Evolutionary conservation across 2,329 filamentous ascomycete species (phyloP).

Genomic region (Aphanocladium album): DNA sequence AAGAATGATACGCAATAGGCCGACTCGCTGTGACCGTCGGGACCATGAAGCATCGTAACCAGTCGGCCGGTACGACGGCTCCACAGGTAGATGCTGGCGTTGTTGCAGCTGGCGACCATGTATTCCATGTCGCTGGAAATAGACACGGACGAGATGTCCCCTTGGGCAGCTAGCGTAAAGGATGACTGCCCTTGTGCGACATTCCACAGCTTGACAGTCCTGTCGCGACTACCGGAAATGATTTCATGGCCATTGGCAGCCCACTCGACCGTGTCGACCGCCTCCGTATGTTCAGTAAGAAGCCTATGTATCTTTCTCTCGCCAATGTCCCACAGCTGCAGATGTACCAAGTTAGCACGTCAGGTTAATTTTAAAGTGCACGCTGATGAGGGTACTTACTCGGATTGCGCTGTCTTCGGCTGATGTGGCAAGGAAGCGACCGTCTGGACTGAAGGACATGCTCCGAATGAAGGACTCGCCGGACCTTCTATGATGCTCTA

Average conservation of each 20-base stretch:
- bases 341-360: no score
- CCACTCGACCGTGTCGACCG: constrained; percentile 96
- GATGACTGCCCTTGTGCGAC: constrained; percentile 78
- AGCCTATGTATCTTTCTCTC: constrained; percentile 79
- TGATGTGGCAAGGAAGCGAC: constrained; percentile 87
- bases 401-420: constrained; percentile 97
- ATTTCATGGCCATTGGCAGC: constrained; percentile 89
- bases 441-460: constrained; percentile 97
- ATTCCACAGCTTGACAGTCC: constrained; percentile 94
- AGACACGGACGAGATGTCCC: constrained; percentile 93
- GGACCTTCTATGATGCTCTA: constrained; percentile 72
- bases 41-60: constrained; percentile 76
- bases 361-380: constrained; percentile 48
- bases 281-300: constrained; percentile 92
- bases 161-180: constrained; percentile 84
- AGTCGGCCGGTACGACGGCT: constrained; percentile 81
- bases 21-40: constrained; percentile 91
- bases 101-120: constrained; percentile 88
- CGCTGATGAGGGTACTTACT: constrained; percentile 46
- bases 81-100: constrained; percentile 98
- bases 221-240: constrained; percentile 89
- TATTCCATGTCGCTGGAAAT: constrained; percentile 93
- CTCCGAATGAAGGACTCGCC: constrained; percentile 95
- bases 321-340: constrained; percentile 88
- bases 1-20: constrained; percentile 96